Conservation (phyloP, 2,329 filamentous ascomycete genomes). For the Lachnellula cervina region DNA sequence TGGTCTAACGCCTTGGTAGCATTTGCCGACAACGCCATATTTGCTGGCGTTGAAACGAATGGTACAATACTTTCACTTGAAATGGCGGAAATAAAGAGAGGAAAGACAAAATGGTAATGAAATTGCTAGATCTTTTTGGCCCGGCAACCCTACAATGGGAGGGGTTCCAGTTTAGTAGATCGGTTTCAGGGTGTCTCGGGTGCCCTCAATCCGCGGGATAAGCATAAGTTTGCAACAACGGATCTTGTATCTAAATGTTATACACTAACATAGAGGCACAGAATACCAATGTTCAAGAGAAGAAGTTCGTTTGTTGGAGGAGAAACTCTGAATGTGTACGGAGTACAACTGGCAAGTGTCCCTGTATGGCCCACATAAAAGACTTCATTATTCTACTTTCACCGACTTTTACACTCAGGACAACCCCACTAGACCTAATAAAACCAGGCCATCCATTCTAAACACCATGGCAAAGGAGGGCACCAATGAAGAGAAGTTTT, state of each 20-base stretch:
- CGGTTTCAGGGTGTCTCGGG: too few species aligned
- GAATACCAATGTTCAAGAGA: background rate
- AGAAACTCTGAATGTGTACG: background rate
- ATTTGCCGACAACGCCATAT: slow-evolving; percentile 17
- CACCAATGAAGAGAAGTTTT: background rate
- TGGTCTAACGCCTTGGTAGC: slow-evolving; percentile 19
- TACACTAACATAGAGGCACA: background rate
- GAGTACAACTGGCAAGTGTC: background rate
- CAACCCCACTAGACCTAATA: background rate
- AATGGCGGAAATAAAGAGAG: background rate
- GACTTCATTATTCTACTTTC: background rate
- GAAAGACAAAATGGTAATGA: background rate
- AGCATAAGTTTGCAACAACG: too few species aligned
- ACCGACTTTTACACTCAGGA: background rate
- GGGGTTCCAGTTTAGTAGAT: background rate
- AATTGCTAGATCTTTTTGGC: background rate
- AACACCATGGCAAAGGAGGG: background rate
- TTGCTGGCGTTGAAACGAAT: background rate
- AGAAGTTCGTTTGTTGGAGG: background rate
- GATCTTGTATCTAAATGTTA: background rate
- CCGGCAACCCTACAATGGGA: background rate
- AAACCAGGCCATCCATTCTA: background rate
- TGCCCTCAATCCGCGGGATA: too few species aligned
- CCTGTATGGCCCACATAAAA: background rate
- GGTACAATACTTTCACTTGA: background rate